Percentiles rank a stretch among this genome's conserved stretches.
phyloP scores from a whole-genome alignment of 768 basidiomycete species.

The Pleurotus ostreatus region DNA sequence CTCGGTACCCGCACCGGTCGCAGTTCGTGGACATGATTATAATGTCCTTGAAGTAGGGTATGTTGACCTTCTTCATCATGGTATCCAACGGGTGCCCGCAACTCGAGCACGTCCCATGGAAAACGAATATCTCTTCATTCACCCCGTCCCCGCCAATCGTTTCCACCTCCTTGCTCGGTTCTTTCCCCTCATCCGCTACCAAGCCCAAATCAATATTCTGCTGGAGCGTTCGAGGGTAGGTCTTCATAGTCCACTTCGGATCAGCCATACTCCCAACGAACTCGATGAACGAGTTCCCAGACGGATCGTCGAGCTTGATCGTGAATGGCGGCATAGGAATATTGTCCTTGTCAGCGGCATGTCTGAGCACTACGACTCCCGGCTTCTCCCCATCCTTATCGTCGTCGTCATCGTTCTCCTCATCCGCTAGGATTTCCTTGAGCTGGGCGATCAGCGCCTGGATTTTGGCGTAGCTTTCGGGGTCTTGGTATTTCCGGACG shows the following conservation, averaged over 20 bases:
- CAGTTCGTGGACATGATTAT: slow-evolving; percentile 99
- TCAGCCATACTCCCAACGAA: slow-evolving; percentile 84
- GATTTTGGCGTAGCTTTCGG: slow-evolving; percentile 67
- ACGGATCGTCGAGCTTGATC: slow-evolving; percentile 83
- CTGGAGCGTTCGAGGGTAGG: slow-evolving; percentile 72
- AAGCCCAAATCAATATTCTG: slow-evolving; percentile 84
- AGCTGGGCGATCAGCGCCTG: slow-evolving; percentile 68
- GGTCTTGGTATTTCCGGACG: slow-evolving; percentile 75
- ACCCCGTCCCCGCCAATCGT: slow-evolving; percentile 28
- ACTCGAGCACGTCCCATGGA: slow-evolving; percentile 84
- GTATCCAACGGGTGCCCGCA: slow-evolving; percentile 84
- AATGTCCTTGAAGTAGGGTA: slow-evolving; percentile 98
- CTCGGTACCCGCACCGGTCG: slow-evolving; percentile 90
- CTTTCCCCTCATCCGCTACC: slow-evolving; percentile 31
- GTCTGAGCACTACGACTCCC: slow-evolving; percentile 21
- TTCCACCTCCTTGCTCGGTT: slow-evolving; percentile 10
- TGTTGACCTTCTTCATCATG: slow-evolving; percentile 92
- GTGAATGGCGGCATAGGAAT: slow-evolving; percentile 71
- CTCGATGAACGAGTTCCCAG: slow-evolving; percentile 96
- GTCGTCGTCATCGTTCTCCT: slow-evolving; percentile 41
- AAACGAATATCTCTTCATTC: slow-evolving; percentile 86
- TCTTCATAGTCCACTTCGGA: slow-evolving; percentile 87
- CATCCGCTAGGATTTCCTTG: slow-evolving; percentile 57
- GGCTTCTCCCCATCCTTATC: slow-evolving; percentile 20
- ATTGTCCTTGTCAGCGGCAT: slow-evolving; percentile 33